Evolutionary conservation across 2,329 filamentous ascomycete species (phyloP).

Genomic region (Claviceps spartinae): DNA sequence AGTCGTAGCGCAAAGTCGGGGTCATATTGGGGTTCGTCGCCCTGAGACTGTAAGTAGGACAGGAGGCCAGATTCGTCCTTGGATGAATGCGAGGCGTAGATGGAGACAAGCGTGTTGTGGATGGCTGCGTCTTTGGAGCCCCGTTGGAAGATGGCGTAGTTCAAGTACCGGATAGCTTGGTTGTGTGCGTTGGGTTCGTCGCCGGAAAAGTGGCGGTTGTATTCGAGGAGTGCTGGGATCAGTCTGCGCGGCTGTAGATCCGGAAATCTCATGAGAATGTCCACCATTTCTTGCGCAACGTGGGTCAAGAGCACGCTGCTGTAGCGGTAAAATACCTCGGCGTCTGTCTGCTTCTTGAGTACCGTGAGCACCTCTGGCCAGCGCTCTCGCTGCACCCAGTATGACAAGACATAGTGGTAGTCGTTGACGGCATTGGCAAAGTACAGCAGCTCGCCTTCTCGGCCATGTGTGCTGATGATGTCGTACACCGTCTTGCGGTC

Average conservation of each 20-base stretch:
- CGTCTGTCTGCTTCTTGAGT: conserved; percentile 82
- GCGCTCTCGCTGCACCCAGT: conserved; percentile 92
- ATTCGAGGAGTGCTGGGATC: conserved; percentile 86
- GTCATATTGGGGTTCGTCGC: conserved; percentile 76
- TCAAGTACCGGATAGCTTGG: conserved; percentile 85
- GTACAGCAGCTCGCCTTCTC: conserved; percentile 82
- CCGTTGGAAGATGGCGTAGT: conserved; percentile 81
- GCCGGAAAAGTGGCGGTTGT: conserved; percentile 65
- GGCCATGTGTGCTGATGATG: conserved; percentile 86
- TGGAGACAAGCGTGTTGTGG: conserved; percentile 92
- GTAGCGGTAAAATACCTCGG: conserved; percentile 91
- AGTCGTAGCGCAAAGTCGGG: conserved; percentile 90
- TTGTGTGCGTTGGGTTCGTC: conserved; percentile 54
- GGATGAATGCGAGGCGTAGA: conserved; percentile 78
- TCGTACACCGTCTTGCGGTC: conserved; percentile 91
- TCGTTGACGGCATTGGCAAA: conserved; percentile 84
- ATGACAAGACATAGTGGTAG: conserved; percentile 86
- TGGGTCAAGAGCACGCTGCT: conserved; percentile 94
- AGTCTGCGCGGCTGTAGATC: conserved; percentile 76
- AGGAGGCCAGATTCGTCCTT: conserved; percentile 75
- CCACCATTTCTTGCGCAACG: conserved; percentile 72
- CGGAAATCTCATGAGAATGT: conserved; percentile 84
- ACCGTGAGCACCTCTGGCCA: conserved; percentile 81
- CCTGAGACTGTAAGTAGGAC: conserved; percentile 81
- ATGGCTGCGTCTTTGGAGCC: conserved; percentile 72